Evolutionary conservation across 805 yeast genomes (phyloP).

Genomic region (Phaffomyces thermotolerans): DNA sequence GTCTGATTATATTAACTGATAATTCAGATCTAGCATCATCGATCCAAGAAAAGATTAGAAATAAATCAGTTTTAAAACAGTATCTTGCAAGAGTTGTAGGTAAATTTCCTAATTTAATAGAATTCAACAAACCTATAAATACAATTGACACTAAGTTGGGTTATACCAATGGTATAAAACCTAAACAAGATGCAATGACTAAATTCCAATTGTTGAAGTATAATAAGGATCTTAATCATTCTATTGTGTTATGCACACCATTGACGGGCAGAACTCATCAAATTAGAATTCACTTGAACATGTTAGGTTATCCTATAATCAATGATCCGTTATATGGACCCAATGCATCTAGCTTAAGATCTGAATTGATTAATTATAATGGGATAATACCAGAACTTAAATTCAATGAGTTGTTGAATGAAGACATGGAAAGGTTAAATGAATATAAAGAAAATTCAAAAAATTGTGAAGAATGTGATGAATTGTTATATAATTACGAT

Average conservation of each 20-base stretch:
- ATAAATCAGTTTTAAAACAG: slow-evolving; percentile 67
- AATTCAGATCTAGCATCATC: slow-evolving; percentile 4
- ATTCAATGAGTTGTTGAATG: slow-evolving; percentile 10
- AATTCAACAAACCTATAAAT: slow-evolving; percentile 56
- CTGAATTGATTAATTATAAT: slow-evolving; percentile 8
- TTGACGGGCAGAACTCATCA: slow-evolving; percentile 94
- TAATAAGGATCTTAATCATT: slow-evolving; percentile 8
- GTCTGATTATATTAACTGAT: slow-evolving; percentile 62
- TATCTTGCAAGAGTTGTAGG: slow-evolving; percentile 88
- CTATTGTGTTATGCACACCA: slow-evolving; percentile 75
- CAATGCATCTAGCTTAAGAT: slow-evolving; percentile 2
- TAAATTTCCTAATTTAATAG: slow-evolving; percentile 49
- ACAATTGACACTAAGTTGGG: slow-evolving; percentile 73
- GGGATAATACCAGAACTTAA: slow-evolving; percentile 6
- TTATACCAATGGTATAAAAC: slow-evolving; percentile 37
- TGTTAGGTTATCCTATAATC: slow-evolving; percentile 77
- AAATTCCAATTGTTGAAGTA: slow-evolving; percentile 32
- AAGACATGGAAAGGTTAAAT: slow-evolving; percentile 9
- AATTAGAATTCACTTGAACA: slow-evolving; percentile 87
- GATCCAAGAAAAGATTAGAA: slow-evolving; percentile 53
- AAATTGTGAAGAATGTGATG: slow-evolving; percentile 17
- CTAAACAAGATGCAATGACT: slow-evolving; percentile 58
- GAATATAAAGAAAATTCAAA: slow-evolving; percentile 29
- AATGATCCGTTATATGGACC: slow-evolving; percentile 72
- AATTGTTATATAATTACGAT: slow-evolving; percentile 12